phyloP scores from a whole-genome alignment of 2,329 filamentous ascomycete species.

The Fusarium kyushuense region DNA sequence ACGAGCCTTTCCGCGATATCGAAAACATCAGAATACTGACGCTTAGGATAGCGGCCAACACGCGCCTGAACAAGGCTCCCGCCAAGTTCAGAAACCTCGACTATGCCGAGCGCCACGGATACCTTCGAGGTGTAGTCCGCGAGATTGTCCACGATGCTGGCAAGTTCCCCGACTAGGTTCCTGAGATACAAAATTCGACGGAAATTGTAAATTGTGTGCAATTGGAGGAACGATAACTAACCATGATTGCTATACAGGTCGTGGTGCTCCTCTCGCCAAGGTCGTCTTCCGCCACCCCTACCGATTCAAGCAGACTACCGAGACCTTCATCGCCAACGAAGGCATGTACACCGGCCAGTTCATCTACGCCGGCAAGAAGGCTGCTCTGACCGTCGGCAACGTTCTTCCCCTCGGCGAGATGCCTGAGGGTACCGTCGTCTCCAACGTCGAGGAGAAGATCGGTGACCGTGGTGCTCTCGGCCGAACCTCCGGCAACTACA shows the following conservation, averaged over 20 bases:
- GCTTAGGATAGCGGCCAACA: constrained; percentile 73
- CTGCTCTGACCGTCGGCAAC: constrained; percentile 96
- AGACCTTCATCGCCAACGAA: constrained; percentile 99
- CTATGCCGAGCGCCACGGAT: constrained; percentile 96
- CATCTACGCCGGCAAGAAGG: constrained; percentile 99
- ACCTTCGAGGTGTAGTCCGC: constrained; percentile 97
- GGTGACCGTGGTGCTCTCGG: constrained; percentile 97
- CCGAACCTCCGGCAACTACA: constrained; percentile 99
- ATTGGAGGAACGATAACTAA: constrained; percentile 45
- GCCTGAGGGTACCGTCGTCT: constrained; percentile 98
- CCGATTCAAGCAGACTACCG: constrained; percentile 95
- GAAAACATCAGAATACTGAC: constrained; percentile 50
- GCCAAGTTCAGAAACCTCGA: constrained; percentile 97
- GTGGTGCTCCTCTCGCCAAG: constrained; percentile 96
- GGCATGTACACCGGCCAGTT: constrained; percentile 99
- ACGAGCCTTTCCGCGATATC: constrained; percentile 43
- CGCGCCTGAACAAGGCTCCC: constrained; percentile 86
- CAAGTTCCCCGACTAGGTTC: constrained; percentile 50
- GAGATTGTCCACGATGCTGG: constrained; percentile 99
- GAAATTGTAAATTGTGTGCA: constrained; percentile 25
- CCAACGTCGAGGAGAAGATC: constrained; percentile 99
- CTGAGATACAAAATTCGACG: constrained; percentile 26
- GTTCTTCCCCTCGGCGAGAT: constrained; percentile 93
- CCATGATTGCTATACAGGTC: constrained; percentile 57
- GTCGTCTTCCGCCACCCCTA: constrained; percentile 98